Percentiles rank a stretch among this genome's conserved stretches.
phyloP scores from a whole-genome alignment of 768 basidiomycete genomes.

The Asterophora lycoperdoides region DNA sequence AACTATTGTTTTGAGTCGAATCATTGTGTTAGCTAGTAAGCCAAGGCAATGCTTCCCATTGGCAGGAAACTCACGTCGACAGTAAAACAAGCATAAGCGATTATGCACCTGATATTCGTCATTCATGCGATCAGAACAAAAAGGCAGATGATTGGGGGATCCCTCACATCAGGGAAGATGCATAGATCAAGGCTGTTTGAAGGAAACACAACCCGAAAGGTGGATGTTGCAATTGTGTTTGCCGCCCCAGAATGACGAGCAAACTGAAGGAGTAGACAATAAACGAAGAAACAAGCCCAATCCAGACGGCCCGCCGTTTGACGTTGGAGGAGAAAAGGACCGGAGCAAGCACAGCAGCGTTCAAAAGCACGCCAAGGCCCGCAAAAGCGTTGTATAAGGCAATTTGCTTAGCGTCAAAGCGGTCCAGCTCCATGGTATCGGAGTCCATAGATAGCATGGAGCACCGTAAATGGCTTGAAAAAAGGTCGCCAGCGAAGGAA shows the following conservation, averaged over 20 bases:
- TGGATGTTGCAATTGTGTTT: neutral
- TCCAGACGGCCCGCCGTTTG: neutral
- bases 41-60: neutral
- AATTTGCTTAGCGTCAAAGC: neutral
- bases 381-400: neutral
- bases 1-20: neutral
- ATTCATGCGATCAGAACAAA: neutral
- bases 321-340: neutral
- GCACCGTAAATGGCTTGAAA: too few relatives aligned
- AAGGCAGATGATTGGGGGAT: too few relatives aligned
- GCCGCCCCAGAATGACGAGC: neutral
- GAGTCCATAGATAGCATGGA: too few relatives aligned
- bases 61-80: slow-evolving; percentile 1
- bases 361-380: neutral
- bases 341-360: neutral
- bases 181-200: neutral
- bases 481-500: too few relatives aligned
- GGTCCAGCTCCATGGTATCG: neutral
- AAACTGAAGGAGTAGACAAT: neutral
- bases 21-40: neutral
- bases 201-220: slow-evolving; percentile 3
- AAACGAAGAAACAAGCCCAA: neutral
- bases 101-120: neutral
- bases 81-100: neutral
- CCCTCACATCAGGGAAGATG: neutral